A percentile compares a stretch with the other conserved stretches of the same genome.
Conservation (phyloP, 1,284 basidiomycete species). For the Moesziomyces globuligerus region DNA sequence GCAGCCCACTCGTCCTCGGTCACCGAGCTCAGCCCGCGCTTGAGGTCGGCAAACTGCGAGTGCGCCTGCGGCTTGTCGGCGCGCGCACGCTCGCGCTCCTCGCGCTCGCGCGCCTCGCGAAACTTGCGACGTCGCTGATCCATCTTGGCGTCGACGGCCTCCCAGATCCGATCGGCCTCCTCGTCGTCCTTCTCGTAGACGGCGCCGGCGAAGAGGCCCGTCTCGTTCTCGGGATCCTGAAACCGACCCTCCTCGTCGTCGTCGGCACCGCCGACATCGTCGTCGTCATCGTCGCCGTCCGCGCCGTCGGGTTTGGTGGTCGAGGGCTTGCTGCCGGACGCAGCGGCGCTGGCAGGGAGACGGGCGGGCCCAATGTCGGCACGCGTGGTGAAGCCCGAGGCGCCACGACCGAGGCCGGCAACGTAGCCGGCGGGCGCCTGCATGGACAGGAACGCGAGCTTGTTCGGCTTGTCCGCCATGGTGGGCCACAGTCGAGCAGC, state of each 20-base stretch:
- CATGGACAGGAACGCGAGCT: slow-evolving; percentile 62
- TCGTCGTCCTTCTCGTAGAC: slow-evolving; percentile 98
- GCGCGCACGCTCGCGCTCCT: slow-evolving; percentile 77
- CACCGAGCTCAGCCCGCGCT: slow-evolving; percentile 84
- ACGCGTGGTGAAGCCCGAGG: slow-evolving; percentile 96
- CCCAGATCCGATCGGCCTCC: slow-evolving; percentile 95
- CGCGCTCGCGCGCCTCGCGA: slow-evolving; percentile 82
- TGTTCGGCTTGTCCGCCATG: slow-evolving; percentile 57
- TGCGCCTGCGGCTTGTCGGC: slow-evolving; percentile 87
- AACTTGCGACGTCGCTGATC: slow-evolving; percentile 82
- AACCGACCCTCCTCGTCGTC: slow-evolving; percentile 80
- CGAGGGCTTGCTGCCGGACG: slow-evolving; percentile 8
- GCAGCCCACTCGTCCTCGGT: slow-evolving; percentile 92
- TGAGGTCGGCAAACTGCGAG: slow-evolving; percentile 92
- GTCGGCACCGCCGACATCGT: slow-evolving; percentile 28
- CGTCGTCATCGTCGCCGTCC: slow-evolving; percentile 9
- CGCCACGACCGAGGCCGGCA: slow-evolving; percentile 69
- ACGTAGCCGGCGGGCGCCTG: slow-evolving; percentile 66
- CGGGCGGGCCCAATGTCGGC: slow-evolving; percentile 98
- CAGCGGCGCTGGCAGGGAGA: slow-evolving; percentile 74
- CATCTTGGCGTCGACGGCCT: slow-evolving; percentile 87
- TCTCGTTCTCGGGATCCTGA: slow-evolving; percentile 97
- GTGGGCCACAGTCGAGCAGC: not conserved
- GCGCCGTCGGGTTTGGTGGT: slow-evolving; percentile 8
- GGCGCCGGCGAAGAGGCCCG: slow-evolving; percentile 91